Percentiles rank a stretch among this genome's conserved stretches.
Evolutionary conservation across 331 rosid species (phyloP).

Genomic region (Quercus tomentella): DNA sequence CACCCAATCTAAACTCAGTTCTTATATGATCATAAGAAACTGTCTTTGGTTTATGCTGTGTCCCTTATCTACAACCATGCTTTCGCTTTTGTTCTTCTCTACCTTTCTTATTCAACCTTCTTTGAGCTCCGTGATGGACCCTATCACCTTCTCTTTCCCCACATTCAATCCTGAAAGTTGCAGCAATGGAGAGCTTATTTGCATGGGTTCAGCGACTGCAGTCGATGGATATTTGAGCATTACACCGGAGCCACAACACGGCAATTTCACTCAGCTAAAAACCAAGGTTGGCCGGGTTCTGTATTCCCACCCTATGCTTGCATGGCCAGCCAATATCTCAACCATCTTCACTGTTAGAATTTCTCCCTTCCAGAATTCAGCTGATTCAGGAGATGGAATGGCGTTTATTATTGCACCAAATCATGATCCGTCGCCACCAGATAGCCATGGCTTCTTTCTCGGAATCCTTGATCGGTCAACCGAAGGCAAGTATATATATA

Average conservation of each 20-base stretch:
- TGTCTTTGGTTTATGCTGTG: neutral
- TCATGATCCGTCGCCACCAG: conserved; percentile 41
- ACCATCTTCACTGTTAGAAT: conserved; percentile 53
- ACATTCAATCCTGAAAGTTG: conserved; percentile 47
- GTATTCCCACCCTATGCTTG: conserved; percentile 33
- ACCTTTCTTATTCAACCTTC: conserved; percentile 15
- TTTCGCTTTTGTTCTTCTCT: conserved; percentile 9
- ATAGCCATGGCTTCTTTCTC: conserved; percentile 46
- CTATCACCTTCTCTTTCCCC: conserved; percentile 39
- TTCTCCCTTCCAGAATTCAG: conserved; percentile 31
- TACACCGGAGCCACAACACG: conserved; percentile 37
- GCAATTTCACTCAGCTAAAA: conserved; percentile 6
- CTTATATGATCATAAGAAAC: no score
- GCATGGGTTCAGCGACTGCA: conserved; percentile 51
- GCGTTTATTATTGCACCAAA: conserved; percentile 47
- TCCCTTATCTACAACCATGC: neutral
- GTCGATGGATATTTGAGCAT: conserved; percentile 39
- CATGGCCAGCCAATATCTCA: conserved; percentile 50
- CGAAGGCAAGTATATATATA: conserved; percentile 28
- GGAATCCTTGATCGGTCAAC: conserved; percentile 51
- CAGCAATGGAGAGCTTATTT: conserved; percentile 32
- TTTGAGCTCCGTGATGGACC: conserved; percentile 13
- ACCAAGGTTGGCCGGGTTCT: conserved; percentile 47
- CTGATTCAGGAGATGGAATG: conserved; percentile 48
- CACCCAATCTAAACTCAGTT: no score